phyloP scores from a whole-genome alignment of 1,284 basidiomycete species.

The Trametes sp. region DNA sequence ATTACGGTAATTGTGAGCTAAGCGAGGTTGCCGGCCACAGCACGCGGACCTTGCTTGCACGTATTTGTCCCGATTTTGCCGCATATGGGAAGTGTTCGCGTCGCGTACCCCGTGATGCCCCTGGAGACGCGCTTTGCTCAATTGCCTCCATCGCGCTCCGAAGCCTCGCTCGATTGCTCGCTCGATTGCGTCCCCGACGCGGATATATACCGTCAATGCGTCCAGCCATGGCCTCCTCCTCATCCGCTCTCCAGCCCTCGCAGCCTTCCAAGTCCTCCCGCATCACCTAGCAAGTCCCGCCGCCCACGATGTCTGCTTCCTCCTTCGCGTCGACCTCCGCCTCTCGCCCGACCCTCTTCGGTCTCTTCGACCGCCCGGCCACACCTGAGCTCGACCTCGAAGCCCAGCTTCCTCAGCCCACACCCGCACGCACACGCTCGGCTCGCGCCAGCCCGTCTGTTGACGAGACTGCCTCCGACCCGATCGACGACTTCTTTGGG shows the following conservation, averaged over 20 bases:
- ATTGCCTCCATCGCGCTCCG: constrained; percentile 8
- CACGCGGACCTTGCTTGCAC: not conserved
- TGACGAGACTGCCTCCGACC: constrained; percentile 31
- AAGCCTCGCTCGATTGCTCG: constrained; percentile 16
- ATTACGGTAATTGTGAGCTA: not conserved
- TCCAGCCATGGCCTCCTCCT: constrained; percentile 15
- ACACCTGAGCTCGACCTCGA: constrained; percentile 26
- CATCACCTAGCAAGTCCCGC: constrained; percentile 8
- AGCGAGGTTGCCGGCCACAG: not conserved
- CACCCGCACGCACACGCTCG: constrained; percentile 16
- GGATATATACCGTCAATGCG: constrained; percentile 15
- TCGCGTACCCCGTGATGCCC: not conserved
- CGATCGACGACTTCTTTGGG: constrained; percentile 43
- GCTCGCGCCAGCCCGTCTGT: constrained; percentile 23
- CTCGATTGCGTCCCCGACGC: constrained; percentile 13
- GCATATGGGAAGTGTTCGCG: not conserved
- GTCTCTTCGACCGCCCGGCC: constrained; percentile 26
- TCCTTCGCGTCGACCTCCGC: constrained; percentile 14
- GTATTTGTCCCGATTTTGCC: not conserved
- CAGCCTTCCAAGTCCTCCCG: not conserved
- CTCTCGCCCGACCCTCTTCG: constrained; percentile 27
- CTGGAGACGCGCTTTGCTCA: not conserved
- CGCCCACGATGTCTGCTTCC: constrained; percentile 19
- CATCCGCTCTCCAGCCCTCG: constrained; percentile 6
- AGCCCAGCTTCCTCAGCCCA: constrained; percentile 18